Percentiles rank a stretch among this genome's conserved stretches.
Conservation (phyloP, 2,329 filamentous ascomycete genomes). For the Fusarium torulosum region DNA sequence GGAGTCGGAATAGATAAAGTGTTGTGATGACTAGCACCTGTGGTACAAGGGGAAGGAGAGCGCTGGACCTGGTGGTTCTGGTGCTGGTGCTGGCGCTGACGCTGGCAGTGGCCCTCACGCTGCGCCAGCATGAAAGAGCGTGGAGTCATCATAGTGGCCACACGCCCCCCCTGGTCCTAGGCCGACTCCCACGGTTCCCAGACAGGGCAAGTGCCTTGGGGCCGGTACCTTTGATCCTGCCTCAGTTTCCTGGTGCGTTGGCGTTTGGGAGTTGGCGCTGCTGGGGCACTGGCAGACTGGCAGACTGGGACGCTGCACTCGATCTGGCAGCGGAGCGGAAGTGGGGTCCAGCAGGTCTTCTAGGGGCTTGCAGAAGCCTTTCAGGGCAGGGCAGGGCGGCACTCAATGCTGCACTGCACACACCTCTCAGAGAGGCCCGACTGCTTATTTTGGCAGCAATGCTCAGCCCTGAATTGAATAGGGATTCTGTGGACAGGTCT, state of each 20-base stretch:
- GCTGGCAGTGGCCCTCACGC: slow-evolving; percentile 27
- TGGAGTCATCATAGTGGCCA: slow-evolving; percentile 49
- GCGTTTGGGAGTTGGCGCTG: slow-evolving; percentile 12
- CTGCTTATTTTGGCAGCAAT: slow-evolving; percentile 25
- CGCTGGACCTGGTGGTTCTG: slow-evolving; percentile 20
- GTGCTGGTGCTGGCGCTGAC: slow-evolving; percentile 25
- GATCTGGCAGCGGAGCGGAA: slow-evolving; percentile 44
- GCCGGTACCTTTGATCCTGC: slow-evolving; percentile 33
- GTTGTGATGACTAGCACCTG: slow-evolving; percentile 40
- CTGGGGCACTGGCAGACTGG: too few relatives aligned
- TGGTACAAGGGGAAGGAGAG: slow-evolving; percentile 38
- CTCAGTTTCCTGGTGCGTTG: slow-evolving; percentile 36
- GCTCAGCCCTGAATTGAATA: slow-evolving; percentile 19
- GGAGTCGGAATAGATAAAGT: slow-evolving; percentile 42
- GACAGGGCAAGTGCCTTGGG: slow-evolving; percentile 40
- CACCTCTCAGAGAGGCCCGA: not conserved
- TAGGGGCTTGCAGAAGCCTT: slow-evolving; percentile 28
- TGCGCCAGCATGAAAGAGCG: slow-evolving; percentile 48
- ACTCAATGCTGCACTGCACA: slow-evolving; percentile 2
- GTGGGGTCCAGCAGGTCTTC: slow-evolving; percentile 28
- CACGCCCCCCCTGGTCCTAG: slow-evolving; percentile 23
- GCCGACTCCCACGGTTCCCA: slow-evolving; percentile 28
- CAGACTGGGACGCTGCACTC: slow-evolving; percentile 21
- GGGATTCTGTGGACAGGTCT: slow-evolving; percentile 9
- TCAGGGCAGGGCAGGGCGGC: slow-evolving; percentile 26